Conservation (phyloP, 2,329 filamentous ascomycete species). For the Phialocephala subalpina region DNA sequence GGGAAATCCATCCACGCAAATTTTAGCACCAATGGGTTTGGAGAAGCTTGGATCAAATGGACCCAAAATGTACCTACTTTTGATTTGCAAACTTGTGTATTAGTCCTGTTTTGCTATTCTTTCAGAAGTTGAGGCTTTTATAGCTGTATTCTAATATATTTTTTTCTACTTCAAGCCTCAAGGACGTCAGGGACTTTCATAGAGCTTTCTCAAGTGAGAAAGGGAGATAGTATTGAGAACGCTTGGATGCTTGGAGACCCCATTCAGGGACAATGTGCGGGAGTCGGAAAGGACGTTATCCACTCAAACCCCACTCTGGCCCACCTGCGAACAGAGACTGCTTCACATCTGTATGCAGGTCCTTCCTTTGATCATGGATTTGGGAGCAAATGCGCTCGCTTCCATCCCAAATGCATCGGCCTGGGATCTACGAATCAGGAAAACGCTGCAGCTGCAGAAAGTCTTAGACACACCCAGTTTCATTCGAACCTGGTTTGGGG, state of each 20-base stretch:
- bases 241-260: too few species aligned
- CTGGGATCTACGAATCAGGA: too few species aligned
- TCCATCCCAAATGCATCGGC: background rate
- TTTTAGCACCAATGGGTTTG: background rate
- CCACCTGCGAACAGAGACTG: slow-evolving; percentile 1
- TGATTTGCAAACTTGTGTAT: too few species aligned
- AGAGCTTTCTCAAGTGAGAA: background rate
- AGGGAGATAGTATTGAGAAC: background rate
- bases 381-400: background rate
- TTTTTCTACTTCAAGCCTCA: too few species aligned
- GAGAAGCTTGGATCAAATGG: too few species aligned
- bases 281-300: background rate
- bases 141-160: too few species aligned
- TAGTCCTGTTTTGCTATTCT: too few species aligned
- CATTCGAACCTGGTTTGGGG: background rate
- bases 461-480: background rate
- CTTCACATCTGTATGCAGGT: slow-evolving; percentile 1
- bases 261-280: background rate
- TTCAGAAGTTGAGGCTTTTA: too few species aligned
- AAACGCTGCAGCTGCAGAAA: too few species aligned
- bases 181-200: too few species aligned
- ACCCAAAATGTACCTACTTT: too few species aligned
- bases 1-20: background rate
- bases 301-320: background rate
- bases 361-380: background rate